These are phyloP conservation scores for Zea mays DNA, from an alignment of 176 grass and related monocot genomes.

Conservation along the genomic window Zm-B73-REFERENCE-NAM-5.0 NC_050103.1:157013501-157014000, in stretches of 20 bases:
- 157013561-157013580: not conserved
- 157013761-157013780: conserved; percentile 3
- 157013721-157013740: conserved; percentile 24
- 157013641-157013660: not conserved
- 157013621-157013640: not conserved
- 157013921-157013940: not conserved
- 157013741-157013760: not conserved
- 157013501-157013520: not conserved
- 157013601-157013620: not conserved
- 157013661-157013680: not conserved
- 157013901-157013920: not conserved
- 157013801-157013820: not conserved
- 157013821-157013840: not conserved
- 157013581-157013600: conserved; percentile 1
- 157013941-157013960: not conserved
- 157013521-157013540: not conserved
- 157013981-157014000: not conserved
- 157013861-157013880: not conserved
- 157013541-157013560: not conserved
- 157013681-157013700: not conserved
- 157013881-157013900: too few species aligned
- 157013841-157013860: not conserved
- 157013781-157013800: conserved; percentile 6
- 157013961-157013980: not conserved
- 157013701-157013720: not conserved